These are phyloP conservation scores for Paracorniculantispora psalliotae DNA, from an alignment of 2,329 filamentous ascomycete genomes.

Conservation along the genomic window DNA sequence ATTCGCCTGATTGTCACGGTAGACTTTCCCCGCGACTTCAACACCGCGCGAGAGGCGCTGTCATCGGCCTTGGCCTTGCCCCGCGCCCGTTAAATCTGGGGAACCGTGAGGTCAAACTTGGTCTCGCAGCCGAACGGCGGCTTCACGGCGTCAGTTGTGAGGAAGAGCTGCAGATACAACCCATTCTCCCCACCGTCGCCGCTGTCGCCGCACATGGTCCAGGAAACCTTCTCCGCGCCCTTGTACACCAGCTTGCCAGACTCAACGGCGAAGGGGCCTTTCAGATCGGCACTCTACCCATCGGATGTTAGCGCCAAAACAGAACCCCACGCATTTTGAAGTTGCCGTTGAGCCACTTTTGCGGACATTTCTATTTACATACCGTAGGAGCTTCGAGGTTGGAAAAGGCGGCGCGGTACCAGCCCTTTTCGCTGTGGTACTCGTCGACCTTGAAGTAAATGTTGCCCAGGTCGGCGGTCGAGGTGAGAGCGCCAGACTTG, in stretches of 20 bases:
- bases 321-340: not conserved
- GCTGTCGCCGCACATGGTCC: conserved; percentile 4
- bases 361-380: not conserved
- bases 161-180: not conserved
- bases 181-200: not conserved
- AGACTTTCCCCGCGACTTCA: not conserved
- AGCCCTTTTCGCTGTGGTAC: conserved; percentile 7
- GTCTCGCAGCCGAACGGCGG: conserved; percentile 1
- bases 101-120: conserved; percentile 5
- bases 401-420: conserved; percentile 11
- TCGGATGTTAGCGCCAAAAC: not conserved
- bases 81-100: not conserved
- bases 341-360: not conserved
- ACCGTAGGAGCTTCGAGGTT: conserved; percentile 4
- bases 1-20: not conserved
- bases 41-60: not conserved
- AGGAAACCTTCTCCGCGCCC: not conserved
- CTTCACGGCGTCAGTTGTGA: not conserved
- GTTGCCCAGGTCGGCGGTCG: conserved; percentile 11
- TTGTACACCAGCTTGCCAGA: conserved; percentile 10
- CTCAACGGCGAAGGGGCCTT: conserved; percentile 9
- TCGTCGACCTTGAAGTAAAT: conserved; percentile 12
- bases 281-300: conserved; percentile 2
- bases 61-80: no score
- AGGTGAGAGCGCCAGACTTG: not conserved